Evolutionary conservation across 2,329 filamentous ascomycete species (phyloP), one percentile per base, ranked within the genome.

Genomic region (Gremmenia infestans): DNA sequence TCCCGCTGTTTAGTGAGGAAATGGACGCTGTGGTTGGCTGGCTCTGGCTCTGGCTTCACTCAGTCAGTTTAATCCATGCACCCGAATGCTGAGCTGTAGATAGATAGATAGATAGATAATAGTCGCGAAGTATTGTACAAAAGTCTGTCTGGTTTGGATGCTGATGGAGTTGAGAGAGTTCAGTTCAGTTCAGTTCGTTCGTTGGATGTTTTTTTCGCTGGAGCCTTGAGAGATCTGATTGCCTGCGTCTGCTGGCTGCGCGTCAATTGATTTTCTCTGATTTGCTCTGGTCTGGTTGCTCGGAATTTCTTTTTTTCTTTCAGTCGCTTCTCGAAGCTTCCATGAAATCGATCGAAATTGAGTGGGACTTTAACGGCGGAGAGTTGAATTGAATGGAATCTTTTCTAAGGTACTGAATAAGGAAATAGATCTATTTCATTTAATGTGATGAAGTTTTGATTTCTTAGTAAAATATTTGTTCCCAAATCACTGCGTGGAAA

Each of bases 1-100:
- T 52, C 42, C 54, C 54, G 54, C 48, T 42, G 17, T n/a, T 28
- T 54, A 50, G 57, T 57, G 57, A 46, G 22, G 19, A 12, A 52
- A 46, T 28, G 17, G 36, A 52, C 17, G 37, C 15, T 39, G 49
- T 57, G 58, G 52, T 55, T 60, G 55, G 55, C 50, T 22, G 42
- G 19, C 42, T 32, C 9, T 32, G 28, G 28, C 28, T 32, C 9
- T 32, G 28, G 28, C 28, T 32, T 32, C 9, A 32, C 9, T 25
- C 12, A 6, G n/a, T 45, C n/a, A 5, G n/a, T 45, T 45, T 15
- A 45, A 45, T 45, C 42, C 58, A 60, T 60, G 50, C 55, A 54
- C 45, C 49, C 45, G 17, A 11, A 5, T 25, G 15, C 22, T 45
- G 42, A 22, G 19, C 45, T 37, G 37, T 50, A 25, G 37, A 4